Conservation (phyloP, 257 asterid genomes). For the Solanum bulbocastanum region DNA sequence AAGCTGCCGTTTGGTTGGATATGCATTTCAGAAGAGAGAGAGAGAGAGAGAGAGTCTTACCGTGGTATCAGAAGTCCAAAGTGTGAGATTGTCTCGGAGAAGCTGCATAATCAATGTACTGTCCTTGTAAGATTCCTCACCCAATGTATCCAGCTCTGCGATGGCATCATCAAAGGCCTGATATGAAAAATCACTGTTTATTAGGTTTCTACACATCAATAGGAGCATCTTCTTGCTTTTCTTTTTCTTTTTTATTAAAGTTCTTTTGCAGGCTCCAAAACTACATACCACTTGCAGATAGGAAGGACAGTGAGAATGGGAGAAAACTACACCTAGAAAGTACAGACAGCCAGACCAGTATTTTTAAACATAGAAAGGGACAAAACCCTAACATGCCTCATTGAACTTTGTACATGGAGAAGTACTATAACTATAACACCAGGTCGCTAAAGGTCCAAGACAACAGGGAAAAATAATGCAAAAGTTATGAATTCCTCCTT, state of each 20-base stretch:
- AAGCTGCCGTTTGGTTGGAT: neutral
- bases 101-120: conserved; percentile 68
- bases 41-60: conserved; percentile 10
- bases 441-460: neutral
- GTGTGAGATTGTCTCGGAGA: conserved; percentile 53
- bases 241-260: neutral
- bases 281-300: neutral
- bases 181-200: neutral
- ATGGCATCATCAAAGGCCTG: conserved; percentile 62
- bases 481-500: neutral
- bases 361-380: neutral
- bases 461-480: neutral
- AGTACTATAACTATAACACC: neutral
- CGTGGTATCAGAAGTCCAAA: conserved; percentile 53
- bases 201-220: neutral
- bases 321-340: neutral
- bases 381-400: neutral
- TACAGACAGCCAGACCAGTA: neutral
- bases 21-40: neutral
- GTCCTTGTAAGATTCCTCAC: conserved; percentile 70
- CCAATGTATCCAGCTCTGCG: conserved; percentile 49
- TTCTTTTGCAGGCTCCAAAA: neutral
- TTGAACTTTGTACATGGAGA: neutral
- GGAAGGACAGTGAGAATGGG: neutral
- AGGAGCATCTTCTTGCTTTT: neutral